Conservation (phyloP, 108 stramenopile species). For the Fistulifera pelliculosa region DNA sequence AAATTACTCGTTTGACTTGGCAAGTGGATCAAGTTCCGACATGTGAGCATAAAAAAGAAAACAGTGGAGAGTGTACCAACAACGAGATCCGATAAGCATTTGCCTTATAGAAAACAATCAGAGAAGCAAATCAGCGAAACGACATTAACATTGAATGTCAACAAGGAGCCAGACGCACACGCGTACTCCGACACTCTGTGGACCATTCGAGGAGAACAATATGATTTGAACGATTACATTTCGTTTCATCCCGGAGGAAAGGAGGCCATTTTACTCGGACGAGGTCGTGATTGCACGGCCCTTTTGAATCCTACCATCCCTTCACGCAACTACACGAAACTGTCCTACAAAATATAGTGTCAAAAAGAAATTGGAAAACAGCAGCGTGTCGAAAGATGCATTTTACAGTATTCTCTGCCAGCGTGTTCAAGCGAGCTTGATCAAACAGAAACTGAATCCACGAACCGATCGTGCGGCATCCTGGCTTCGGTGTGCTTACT, state of each 20-base stretch:
- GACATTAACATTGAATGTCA: too few relatives aligned
- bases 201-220: slow-evolving; percentile 43
- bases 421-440: slow-evolving; percentile 15
- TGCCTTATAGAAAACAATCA: too few relatives aligned
- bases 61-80: not conserved
- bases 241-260: slow-evolving; percentile 47
- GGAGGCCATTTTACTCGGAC: slow-evolving; percentile 46
- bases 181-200: slow-evolving; percentile 10
- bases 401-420: slow-evolving; percentile 41
- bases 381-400: slow-evolving; percentile 9
- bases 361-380: slow-evolving; percentile 5
- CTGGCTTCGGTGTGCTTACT: slow-evolving; percentile 17
- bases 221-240: slow-evolving; percentile 44
- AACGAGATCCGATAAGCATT: too few relatives aligned
- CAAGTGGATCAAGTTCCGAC: too few relatives aligned
- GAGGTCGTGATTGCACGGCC: slow-evolving; percentile 59
- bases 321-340: slow-evolving; percentile 26
- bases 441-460: slow-evolving; percentile 31
- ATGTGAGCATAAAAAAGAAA: not conserved
- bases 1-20: slow-evolving; percentile 4
- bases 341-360: slow-evolving; percentile 26
- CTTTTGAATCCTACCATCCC: slow-evolving; percentile 58
- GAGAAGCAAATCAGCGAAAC: too few relatives aligned
- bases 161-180: too few relatives aligned
- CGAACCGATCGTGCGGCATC: slow-evolving; percentile 27